Conservation (phyloP, 345 rosid species). For the Iberis pinnata region DNA sequence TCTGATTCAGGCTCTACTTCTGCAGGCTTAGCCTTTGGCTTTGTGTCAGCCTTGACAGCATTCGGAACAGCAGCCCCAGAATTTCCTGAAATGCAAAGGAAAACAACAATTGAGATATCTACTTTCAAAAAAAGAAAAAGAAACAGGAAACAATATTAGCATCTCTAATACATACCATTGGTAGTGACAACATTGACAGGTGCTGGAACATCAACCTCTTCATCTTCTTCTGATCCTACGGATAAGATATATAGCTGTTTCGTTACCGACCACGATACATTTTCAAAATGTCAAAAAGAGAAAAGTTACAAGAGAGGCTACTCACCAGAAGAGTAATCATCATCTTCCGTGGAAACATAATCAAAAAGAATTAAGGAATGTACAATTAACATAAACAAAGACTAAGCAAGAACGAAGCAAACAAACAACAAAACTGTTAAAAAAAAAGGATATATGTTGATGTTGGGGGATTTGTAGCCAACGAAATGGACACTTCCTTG, state of each 20-base stretch:
- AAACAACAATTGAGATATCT: background rate
- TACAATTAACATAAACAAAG: background rate
- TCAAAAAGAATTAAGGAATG: background rate
- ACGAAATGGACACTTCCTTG: conserved; percentile 49
- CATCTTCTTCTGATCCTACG: conserved; percentile 34
- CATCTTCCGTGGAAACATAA: background rate
- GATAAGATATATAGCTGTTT: background rate
- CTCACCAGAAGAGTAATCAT: conserved; percentile 13
- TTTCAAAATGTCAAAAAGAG: background rate
- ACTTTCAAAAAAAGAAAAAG: background rate
- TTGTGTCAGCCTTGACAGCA: conserved; percentile 37
- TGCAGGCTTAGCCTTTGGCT: conserved; percentile 28
- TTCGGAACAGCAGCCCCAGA: conserved; percentile 17
- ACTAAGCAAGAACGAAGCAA: too few relatives aligned
- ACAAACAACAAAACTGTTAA: background rate
- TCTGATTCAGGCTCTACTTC: conserved; percentile 28
- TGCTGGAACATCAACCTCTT: conserved; percentile 32
- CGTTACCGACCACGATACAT: background rate
- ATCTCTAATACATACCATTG: conserved; percentile 18
- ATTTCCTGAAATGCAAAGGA: conserved; percentile 1
- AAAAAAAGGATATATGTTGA: background rate
- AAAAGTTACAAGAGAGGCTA: background rate
- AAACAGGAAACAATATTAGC: background rate
- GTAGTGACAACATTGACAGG: background rate
- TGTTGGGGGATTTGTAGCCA: conserved; percentile 50